Conservation (phyloP, 805 yeast species). For the Starmerella vitae region DNA sequence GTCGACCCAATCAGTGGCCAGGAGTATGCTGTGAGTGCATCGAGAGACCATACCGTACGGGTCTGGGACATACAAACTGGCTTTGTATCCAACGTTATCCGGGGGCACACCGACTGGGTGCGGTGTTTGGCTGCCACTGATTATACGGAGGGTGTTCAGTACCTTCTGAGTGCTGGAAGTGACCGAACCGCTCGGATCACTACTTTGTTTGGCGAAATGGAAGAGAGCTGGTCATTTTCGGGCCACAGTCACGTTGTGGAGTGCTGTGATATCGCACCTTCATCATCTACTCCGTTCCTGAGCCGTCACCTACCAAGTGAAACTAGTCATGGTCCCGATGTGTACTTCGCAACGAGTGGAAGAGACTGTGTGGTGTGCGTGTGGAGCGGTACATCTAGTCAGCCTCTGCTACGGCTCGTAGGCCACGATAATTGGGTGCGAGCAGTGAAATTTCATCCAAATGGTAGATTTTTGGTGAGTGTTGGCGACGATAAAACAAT, state of each 20-base stretch:
- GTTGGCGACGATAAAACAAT: conserved; percentile 70
- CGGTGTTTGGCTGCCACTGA: conserved; percentile 38
- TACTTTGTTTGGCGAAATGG: conserved; percentile 1
- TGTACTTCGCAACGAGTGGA: conserved; percentile 52
- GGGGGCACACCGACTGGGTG: conserved; percentile 85
- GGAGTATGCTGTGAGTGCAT: conserved; percentile 47
- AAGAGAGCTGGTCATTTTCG: conserved; percentile 36
- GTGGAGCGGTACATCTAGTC: conserved; percentile 56
- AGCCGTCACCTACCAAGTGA: conserved; percentile 29
- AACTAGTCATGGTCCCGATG: conserved; percentile 18
- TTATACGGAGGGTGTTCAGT: neutral
- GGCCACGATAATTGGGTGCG: conserved; percentile 88
- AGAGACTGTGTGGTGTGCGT: conserved; percentile 62
- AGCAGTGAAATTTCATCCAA: conserved; percentile 56
- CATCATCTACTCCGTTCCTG: conserved; percentile 34
- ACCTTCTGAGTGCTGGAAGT: conserved; percentile 16
- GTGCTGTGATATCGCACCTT: conserved; percentile 52
- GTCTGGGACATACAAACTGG: conserved; percentile 63
- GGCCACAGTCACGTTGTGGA: conserved; percentile 76
- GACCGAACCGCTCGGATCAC: conserved; percentile 14
- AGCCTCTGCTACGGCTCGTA: conserved; percentile 39
- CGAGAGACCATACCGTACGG: conserved; percentile 81
- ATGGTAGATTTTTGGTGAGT: conserved; percentile 53
- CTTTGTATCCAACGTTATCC: conserved; percentile 48
- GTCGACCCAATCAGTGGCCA: conserved; percentile 27